A percentile compares a stretch with the other conserved stretches of the same genome.
These are phyloP conservation scores for Geotrichum reessii DNA, from an alignment of 1,139 yeast genomes.

Conservation along the genomic window DNA sequence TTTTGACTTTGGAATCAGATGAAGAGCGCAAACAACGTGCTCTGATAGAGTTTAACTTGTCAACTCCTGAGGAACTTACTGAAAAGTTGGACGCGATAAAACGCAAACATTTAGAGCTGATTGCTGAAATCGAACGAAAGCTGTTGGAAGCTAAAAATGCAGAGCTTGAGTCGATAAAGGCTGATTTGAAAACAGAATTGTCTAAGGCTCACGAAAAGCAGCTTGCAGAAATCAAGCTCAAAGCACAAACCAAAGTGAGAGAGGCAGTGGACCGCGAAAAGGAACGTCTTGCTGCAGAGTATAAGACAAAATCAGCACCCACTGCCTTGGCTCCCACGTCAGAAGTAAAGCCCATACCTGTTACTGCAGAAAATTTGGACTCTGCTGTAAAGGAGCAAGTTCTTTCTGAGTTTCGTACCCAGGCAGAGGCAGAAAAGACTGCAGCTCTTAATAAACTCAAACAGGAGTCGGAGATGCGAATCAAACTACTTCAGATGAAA, in stretches of 20 bases:
- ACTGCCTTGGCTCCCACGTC: neutral
- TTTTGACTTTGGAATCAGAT: neutral
- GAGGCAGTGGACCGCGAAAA: conserved; percentile 1
- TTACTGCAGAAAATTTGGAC: neutral
- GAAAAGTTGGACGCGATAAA: neutral
- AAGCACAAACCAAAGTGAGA: conserved; percentile 1
- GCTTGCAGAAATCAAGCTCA: conserved; percentile 8
- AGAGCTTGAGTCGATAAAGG: conserved; percentile 23
- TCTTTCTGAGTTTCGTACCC: conserved; percentile 10
- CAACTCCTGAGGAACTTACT: neutral
- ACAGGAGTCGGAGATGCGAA: conserved; percentile 32
- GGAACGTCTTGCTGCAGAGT: conserved; percentile 1
- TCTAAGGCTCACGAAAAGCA: conserved; percentile 9
- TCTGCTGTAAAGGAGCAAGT: conserved; percentile 7
- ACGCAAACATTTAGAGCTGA: neutral
- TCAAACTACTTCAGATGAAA: conserved; percentile 31
- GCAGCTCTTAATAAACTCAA: conserved; percentile 22
- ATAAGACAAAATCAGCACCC: neutral
- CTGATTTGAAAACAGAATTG: conserved; percentile 8
- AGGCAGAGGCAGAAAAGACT: conserved; percentile 23
- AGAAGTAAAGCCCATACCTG: neutral
- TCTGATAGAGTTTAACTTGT: neutral
- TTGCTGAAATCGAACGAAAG: conserved; percentile 7
- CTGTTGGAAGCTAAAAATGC: conserved; percentile 17
- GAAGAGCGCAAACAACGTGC: neutral